These are phyloP conservation scores for Endoconidiophora polonica DNA, from an alignment of 2,329 filamentous ascomycete species.

Conservation along the genomic window DNA sequence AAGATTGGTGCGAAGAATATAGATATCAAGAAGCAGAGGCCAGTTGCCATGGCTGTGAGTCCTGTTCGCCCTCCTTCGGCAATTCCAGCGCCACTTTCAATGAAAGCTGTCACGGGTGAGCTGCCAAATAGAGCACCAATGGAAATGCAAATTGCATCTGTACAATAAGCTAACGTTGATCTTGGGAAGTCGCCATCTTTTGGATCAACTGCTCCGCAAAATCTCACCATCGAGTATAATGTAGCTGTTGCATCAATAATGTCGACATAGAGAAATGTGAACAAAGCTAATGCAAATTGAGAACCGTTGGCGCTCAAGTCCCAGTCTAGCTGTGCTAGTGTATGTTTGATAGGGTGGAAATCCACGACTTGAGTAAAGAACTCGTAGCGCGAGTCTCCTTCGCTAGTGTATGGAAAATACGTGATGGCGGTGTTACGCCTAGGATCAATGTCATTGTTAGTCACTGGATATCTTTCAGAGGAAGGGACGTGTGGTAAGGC, in stretches of 20 bases:
- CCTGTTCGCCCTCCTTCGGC: slow-evolving; percentile 76
- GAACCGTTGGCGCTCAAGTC: slow-evolving; percentile 35
- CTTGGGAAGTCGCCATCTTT: slow-evolving; percentile 77
- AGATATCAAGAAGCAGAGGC: slow-evolving; percentile 70
- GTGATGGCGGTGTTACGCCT: slow-evolving; percentile 52
- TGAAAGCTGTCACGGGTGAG: slow-evolving; percentile 71
- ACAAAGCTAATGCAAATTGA: slow-evolving; percentile 45
- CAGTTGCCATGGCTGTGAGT: slow-evolving; percentile 62
- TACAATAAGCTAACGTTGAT: slow-evolving; percentile 65
- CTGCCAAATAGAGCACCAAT: slow-evolving; percentile 64
- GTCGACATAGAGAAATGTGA: slow-evolving; percentile 83
- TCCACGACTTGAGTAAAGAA: slow-evolving; percentile 59
- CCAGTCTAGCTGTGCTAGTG: slow-evolving; percentile 51
- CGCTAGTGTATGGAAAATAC: slow-evolving; percentile 50
- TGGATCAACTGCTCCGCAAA: slow-evolving; percentile 64
- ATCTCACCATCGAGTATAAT: slow-evolving; percentile 77
- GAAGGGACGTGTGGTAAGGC: slow-evolving; percentile 17
- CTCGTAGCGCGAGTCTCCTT: slow-evolving; percentile 48
- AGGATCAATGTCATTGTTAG: not conserved
- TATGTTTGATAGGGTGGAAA: slow-evolving; percentile 52
- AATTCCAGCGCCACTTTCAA: slow-evolving; percentile 81
- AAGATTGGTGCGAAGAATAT: slow-evolving; percentile 86
- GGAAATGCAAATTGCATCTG: slow-evolving; percentile 63
- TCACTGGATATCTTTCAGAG: not conserved
- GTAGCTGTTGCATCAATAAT: slow-evolving; percentile 79